phyloP scores from a whole-genome alignment of 768 basidiomycete genomes.

The Tricholoma matsutake region DNA sequence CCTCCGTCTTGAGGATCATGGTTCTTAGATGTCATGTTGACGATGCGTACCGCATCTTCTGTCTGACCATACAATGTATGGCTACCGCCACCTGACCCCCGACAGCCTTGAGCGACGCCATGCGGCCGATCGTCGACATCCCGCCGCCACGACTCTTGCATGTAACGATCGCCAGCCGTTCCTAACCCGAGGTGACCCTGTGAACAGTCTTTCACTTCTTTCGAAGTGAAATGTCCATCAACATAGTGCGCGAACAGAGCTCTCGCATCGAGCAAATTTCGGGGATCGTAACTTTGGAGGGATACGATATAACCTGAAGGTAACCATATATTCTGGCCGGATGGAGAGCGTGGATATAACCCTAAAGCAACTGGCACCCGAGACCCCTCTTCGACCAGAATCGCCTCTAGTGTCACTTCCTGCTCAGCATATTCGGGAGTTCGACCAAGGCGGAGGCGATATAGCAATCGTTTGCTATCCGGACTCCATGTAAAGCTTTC shows the following conservation, averaged over 20 bases:
- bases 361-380: slow-evolving; percentile 18
- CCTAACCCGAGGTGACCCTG: neutral
- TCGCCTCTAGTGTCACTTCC: slow-evolving; percentile 26
- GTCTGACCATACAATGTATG: slow-evolving; percentile 24
- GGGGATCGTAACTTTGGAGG: slow-evolving; percentile 29
- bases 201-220: neutral
- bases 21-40: slow-evolving; percentile 24
- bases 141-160: no score
- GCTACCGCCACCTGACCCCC: neutral
- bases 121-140: neutral
- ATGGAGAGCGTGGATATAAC: slow-evolving; percentile 31
- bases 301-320: slow-evolving; percentile 25
- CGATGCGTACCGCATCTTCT: slow-evolving; percentile 33
- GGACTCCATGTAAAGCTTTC: slow-evolving; percentile 33
- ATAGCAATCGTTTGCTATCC: slow-evolving; percentile 28
- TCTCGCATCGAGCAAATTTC: slow-evolving; percentile 29
- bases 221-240: slow-evolving; percentile 6
- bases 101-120: slow-evolving; percentile 1
- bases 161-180: neutral
- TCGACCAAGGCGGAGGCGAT: slow-evolving; percentile 27
- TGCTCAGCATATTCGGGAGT: slow-evolving; percentile 27
- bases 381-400: slow-evolving; percentile 14
- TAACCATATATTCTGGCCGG: slow-evolving; percentile 30
- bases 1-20: no score
- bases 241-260: slow-evolving; percentile 24